phyloP scores from a whole-genome alignment of 2,329 filamentous ascomycete species.

The Ceratocystis cubensis region DNA sequence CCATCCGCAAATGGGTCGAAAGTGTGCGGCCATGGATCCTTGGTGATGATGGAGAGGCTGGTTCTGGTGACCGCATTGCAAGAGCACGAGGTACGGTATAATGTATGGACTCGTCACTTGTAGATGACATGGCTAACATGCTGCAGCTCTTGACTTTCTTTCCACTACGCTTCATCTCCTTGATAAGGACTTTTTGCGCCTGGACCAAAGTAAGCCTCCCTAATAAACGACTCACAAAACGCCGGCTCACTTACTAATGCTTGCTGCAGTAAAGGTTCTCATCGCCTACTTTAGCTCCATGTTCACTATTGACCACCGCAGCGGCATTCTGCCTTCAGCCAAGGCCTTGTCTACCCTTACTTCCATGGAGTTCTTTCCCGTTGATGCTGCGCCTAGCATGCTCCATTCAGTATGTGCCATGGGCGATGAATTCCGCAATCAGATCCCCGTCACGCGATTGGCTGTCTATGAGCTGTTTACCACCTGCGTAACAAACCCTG shows the following conservation, averaged over 20 bases:
- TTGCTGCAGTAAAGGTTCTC: constrained; percentile 33
- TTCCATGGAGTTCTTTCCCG: constrained; percentile 40
- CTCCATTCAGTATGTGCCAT: constrained; percentile 39
- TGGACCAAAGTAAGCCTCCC: constrained; percentile 35
- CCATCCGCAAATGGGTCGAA: constrained; percentile 43
- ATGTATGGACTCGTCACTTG: constrained; percentile 16
- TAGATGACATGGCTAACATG: neutral
- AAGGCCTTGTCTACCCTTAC: constrained; percentile 40
- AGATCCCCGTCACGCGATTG: constrained; percentile 39
- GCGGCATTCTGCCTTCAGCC: constrained; percentile 43
- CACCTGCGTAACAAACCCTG: constrained; percentile 33
- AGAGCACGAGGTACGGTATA: constrained; percentile 37
- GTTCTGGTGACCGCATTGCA: constrained; percentile 40
- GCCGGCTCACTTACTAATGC: too few relatives aligned
- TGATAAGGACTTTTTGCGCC: constrained; percentile 34
- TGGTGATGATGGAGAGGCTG: constrained; percentile 32
- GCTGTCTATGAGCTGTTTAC: constrained; percentile 40
- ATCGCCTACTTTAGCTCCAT: constrained; percentile 46
- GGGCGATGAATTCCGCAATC: constrained; percentile 45
- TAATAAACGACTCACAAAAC: too few relatives aligned
- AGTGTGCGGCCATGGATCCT: constrained; percentile 43
- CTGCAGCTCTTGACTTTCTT: constrained; percentile 43
- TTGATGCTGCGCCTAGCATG: constrained; percentile 37
- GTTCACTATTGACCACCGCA: constrained; percentile 47
- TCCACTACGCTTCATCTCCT: constrained; percentile 41